Base-by-base conservation (phyloP, 306 rosid species). In the Rosa multiflora region DNA sequence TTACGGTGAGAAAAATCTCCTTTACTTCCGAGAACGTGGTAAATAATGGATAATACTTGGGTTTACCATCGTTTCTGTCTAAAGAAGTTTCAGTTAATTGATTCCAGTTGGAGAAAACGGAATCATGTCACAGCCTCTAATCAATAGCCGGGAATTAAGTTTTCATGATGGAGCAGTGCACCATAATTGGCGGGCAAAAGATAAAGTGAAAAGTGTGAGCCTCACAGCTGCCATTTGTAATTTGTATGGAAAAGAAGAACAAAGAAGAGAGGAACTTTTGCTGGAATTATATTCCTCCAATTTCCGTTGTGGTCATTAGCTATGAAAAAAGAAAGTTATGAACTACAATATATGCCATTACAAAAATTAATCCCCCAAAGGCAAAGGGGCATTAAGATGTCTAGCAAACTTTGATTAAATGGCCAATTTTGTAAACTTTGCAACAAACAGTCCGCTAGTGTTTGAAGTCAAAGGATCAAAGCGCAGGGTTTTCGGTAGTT, bases 371-470 rank as follows among this genome's bases (percentile, higher is more conserved):
- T 11, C 26, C 5, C 40, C 11, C 21, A 0, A 46, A 21, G 20
- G 15, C 21, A 0, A 46, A 21, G 20, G 15, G 55, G 10, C 11
- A 11, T 10, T 10, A 44, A 11, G 10, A 44, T 21, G 5, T 70
- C 74, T 23, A 7, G 15, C 1, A 64, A 35, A 13, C 43, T 64
- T 55, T 17, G 43, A 81, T 85, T 59, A 89, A 73, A 53, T 66
- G 80, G 46, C 79, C 14, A 84, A 58, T 83, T 91, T 91, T 63
- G 85, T 80, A 84, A 93, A 84, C 84, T 88, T 90, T 0, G 94
- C 97, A 14, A 93, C 88, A 70, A 93, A 95, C 67, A 95, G 93
- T 48, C 96, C 97, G 76, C 99, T 91, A 11, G 99, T 93, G 69
- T 85, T 90, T 64, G 97, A 95, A 20, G 91, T 84, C 72, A 68